These are phyloP conservation scores for Berkeleyomyces rouxiae DNA, from an alignment of 2,329 filamentous ascomycete genomes.

Conservation along the genomic window DNA sequence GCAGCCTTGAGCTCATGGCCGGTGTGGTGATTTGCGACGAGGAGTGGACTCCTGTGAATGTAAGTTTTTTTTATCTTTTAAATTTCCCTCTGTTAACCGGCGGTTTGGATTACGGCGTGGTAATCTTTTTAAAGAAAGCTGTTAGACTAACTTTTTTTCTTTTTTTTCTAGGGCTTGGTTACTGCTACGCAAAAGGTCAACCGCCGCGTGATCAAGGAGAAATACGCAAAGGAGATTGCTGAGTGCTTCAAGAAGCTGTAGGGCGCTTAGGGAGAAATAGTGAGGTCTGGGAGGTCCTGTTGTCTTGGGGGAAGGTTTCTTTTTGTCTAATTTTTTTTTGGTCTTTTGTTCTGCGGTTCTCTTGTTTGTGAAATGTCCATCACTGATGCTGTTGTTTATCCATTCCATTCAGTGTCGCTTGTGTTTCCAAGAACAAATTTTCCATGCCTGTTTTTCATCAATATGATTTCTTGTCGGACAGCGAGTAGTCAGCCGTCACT, in stretches of 20 bases:
- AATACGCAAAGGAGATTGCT: slow-evolving; percentile 36
- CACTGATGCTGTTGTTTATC: too few species aligned
- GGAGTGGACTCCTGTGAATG: slow-evolving; percentile 74
- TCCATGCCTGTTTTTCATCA: too few species aligned
- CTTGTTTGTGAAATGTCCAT: too few species aligned
- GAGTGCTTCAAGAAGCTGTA: slow-evolving; percentile 21
- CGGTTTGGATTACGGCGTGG: neutral
- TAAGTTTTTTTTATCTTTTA: slow-evolving; percentile 31
- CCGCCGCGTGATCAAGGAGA: slow-evolving; percentile 32
- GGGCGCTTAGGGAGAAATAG: neutral
- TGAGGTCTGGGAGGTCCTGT: neutral
- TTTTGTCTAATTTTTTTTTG: neutral
- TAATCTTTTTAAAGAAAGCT: neutral
- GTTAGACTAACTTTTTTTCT: slow-evolving; percentile 15
- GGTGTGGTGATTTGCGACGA: slow-evolving; percentile 67
- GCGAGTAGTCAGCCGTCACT: too few species aligned
- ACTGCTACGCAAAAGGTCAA: slow-evolving; percentile 48
- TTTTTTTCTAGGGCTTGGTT: slow-evolving; percentile 32
- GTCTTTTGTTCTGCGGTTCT: too few species aligned
- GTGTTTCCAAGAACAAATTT: too few species aligned
- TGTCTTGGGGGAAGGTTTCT: neutral
- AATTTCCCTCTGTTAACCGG: neutral
- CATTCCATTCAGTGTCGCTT: too few species aligned
- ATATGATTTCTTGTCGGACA: too few species aligned
- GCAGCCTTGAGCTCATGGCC: slow-evolving; percentile 55